Base-by-base conservation (phyloP, 495 filamentous ascomycete genomes). In the Amorphotheca resinae region DNA sequence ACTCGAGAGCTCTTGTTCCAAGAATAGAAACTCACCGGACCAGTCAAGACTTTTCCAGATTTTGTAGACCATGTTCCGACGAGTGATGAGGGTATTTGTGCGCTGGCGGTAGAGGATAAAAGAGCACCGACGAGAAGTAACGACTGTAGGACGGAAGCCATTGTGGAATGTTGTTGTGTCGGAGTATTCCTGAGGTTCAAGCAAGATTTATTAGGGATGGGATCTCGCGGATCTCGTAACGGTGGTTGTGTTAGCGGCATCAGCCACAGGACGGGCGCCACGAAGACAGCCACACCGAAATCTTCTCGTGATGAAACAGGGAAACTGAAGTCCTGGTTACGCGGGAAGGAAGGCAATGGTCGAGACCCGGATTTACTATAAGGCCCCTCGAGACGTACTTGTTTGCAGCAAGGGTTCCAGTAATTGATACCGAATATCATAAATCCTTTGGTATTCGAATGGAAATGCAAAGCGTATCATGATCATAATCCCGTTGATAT, bases 61-160 rank as follows among this genome's bases (percentile, higher is more conserved):
- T 87, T 88, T 20, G 77, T 80, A 4, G 77, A 75, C 83, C 83
- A 88, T 42, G 83, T 87, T 36, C 83, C 83, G 17, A 74, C 69
- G 22, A 86, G 63, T 42, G 76, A 58, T 6, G 61, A 56, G 44
- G 56, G 64, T 15, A 56, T 52, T 22, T 55, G 51, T 33, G 58
- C 64, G 12, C 54, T 59, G 15, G 56, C 12, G 4, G 41, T 34
- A 8, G 52, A 49, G 5, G 42, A 14, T 17, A 59, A 35, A 46
- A 38, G 37, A 8, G 52, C 49, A 44, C 53, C 48, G 33, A 48
- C 49, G 21, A 55, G 31, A 16, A 63, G 46, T 43, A 64, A 35
- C 20, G 52, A 56, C 14, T 46, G 47, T 48, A 58, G 17, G 8
- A 46, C 39, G 9, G 49, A 22, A 54, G 63, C 55, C 37, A 51